Conservation (phyloP, 2,329 filamentous ascomycete genomes). For the Fusarium sp. region DNA sequence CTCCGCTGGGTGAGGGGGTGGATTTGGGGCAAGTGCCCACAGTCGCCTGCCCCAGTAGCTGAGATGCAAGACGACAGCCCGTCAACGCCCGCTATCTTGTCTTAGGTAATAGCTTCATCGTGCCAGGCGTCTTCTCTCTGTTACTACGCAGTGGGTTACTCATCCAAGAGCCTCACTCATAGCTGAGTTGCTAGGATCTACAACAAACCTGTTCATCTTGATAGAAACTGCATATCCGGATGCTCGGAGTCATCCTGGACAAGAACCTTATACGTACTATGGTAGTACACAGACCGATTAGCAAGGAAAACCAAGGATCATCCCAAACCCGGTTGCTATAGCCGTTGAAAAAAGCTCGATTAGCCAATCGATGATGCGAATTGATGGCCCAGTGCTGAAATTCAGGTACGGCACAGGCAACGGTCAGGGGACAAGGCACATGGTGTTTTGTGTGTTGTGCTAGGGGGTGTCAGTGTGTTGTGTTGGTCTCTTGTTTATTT, state of each 20-base stretch:
- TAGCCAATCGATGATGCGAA: slow-evolving; percentile 12
- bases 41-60: slow-evolving; percentile 1
- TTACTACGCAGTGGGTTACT: background rate
- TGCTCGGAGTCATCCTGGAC: background rate
- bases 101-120: background rate
- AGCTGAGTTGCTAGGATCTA: background rate
- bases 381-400: slow-evolving; percentile 5
- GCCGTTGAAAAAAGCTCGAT: slow-evolving; percentile 14
- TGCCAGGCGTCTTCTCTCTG: background rate
- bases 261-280: background rate
- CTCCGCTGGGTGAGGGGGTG: slow-evolving; percentile 21
- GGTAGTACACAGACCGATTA: slow-evolving; percentile 12
- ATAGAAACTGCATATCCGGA: background rate
- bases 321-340: slow-evolving; percentile 4
- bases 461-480: slow-evolving; percentile 8
- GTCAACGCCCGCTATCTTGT: background rate
- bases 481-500: slow-evolving; percentile 1
- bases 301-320: background rate
- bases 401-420: slow-evolving; percentile 19
- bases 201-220: slow-evolving; percentile 7
- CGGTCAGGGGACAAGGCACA: slow-evolving; percentile 12
- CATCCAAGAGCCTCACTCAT: background rate
- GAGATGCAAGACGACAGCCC: background rate
- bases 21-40: slow-evolving; percentile 14
- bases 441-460: slow-evolving; percentile 9